phyloP scores from a whole-genome alignment of 73 alveolate species.

The Paramecium sonneborni region DNA sequence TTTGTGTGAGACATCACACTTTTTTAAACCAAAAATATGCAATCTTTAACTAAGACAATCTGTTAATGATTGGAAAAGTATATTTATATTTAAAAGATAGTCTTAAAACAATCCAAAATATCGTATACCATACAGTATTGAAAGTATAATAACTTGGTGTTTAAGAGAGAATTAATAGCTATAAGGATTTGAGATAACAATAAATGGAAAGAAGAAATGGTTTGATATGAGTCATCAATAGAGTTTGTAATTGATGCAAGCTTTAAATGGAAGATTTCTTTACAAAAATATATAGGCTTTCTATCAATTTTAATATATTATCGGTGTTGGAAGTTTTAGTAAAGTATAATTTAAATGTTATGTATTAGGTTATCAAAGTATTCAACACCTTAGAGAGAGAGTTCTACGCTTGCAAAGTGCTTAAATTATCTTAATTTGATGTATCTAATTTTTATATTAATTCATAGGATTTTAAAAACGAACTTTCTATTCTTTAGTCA shows the following conservation, averaged over 20 bases:
- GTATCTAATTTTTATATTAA: not conserved
- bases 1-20: conserved; percentile 17
- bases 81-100: not conserved
- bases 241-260: not conserved
- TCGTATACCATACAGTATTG: not conserved
- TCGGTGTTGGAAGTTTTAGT: not conserved
- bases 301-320: not conserved
- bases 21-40: not conserved
- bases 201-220: conserved; percentile 2
- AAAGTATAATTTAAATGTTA: not conserved
- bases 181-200: not conserved
- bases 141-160: not conserved
- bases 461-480: conserved; percentile 11
- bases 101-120: not conserved
- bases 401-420: conserved; percentile 32
- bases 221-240: not conserved
- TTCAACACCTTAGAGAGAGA: not conserved
- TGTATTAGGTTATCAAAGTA: not conserved
- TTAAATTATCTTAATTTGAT: not conserved
- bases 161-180: not conserved
- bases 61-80: not conserved
- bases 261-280: not conserved
- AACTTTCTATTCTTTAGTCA: not conserved
- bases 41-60: not conserved
- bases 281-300: not conserved